Evolutionary conservation across 257 asterid genomes (phyloP).

Genomic region (Solanum medicagineum): DNA sequence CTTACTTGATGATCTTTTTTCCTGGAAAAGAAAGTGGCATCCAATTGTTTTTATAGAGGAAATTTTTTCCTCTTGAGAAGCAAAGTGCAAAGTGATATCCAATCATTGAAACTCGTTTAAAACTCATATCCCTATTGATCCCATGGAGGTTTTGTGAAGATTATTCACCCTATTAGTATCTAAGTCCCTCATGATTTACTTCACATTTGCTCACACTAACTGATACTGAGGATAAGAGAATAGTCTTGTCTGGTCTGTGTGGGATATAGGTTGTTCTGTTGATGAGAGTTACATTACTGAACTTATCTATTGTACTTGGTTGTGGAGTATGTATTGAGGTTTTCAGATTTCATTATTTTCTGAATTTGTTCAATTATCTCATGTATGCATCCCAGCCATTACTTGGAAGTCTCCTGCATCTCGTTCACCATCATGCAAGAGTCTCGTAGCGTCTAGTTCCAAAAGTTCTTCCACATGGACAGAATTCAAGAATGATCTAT

Average conservation of each 20-base stretch:
- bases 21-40: neutral
- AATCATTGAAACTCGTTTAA: neutral
- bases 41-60: neutral
- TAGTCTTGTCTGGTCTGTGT: neutral
- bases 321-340: neutral
- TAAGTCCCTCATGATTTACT: neutral
- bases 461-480: slow-evolving; percentile 71
- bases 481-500: slow-evolving; percentile 60
- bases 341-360: neutral
- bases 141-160: neutral
- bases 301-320: neutral
- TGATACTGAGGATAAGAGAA: neutral
- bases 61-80: neutral
- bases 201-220: neutral
- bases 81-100: neutral
- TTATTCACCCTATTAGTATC: neutral
- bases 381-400: slow-evolving; percentile 51
- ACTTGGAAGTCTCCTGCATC: slow-evolving; percentile 47
- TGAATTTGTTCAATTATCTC: neutral
- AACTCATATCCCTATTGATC: neutral
- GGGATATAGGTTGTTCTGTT: neutral
- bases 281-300: neutral
- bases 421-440: slow-evolving; percentile 42
- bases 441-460: slow-evolving; percentile 62
- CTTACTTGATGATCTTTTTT: neutral